phyloP scores from a whole-genome alignment of 2,329 filamentous ascomycete genomes.

The Fusarium denticulatum region DNA sequence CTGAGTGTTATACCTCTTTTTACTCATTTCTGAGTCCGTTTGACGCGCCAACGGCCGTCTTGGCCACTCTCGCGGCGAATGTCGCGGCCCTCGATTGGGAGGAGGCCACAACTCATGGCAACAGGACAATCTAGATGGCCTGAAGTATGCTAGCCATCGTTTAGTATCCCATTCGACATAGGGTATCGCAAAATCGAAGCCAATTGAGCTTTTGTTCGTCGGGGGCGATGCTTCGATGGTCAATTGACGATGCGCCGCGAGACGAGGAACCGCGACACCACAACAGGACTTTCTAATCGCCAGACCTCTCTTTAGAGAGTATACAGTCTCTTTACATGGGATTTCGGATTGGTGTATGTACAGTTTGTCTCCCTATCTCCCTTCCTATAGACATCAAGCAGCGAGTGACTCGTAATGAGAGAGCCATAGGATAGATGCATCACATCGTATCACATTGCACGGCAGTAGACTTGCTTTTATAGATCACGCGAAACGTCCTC shows the following conservation, averaged over 20 bases:
- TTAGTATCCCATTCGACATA: fast-evolving
- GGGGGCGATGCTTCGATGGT: not conserved
- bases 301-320: fast-evolving
- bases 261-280: too few relatives aligned
- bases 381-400: not conserved
- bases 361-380: not conserved
- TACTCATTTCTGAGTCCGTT: fast-evolving
- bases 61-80: not conserved
- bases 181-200: fast-evolving
- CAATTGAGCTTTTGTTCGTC: not conserved
- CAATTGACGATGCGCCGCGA: too few relatives aligned
- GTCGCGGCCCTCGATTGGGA: not conserved
- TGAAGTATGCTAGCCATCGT: fast-evolving
- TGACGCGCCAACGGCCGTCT: fast-evolving
- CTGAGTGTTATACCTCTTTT: fast-evolving
- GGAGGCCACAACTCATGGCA: not conserved
- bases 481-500: fast-evolving
- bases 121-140: too few relatives aligned
- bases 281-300: too few relatives aligned
- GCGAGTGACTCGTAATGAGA: not conserved
- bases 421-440: not conserved
- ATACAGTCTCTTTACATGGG: fast-evolving
- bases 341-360: fast-evolving
- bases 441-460: not conserved
- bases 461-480: not conserved